Evolutionary conservation across 352 stramenopile species (phyloP).

Genomic region (Globisporangium canariense): DNA sequence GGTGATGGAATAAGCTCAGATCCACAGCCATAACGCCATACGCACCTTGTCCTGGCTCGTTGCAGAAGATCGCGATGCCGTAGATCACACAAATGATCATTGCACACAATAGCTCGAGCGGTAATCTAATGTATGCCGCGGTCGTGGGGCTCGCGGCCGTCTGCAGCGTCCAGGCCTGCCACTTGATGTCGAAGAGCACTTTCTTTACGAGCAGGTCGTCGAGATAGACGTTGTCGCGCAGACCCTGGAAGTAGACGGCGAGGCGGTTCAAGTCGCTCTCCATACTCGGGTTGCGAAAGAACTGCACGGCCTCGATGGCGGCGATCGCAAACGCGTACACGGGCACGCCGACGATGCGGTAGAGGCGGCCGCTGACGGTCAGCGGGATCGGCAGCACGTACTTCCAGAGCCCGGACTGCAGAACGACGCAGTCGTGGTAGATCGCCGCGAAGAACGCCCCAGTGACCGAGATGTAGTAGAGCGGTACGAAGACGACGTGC

Average conservation of each 20-base stretch:
- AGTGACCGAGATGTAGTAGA: constrained; percentile 45
- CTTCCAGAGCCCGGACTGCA: constrained; percentile 43
- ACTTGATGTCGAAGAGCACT: constrained; percentile 30
- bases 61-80: constrained; percentile 59
- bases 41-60: constrained; percentile 67
- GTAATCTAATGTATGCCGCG: constrained; percentile 33
- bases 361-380: constrained; percentile 45
- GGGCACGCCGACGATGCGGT: constrained; percentile 61
- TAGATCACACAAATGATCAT: constrained; percentile 52
- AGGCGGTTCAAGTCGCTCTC: constrained; percentile 39
- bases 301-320: constrained; percentile 42
- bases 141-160: constrained; percentile 21
- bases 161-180: constrained; percentile 27
- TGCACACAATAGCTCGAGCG: constrained; percentile 44
- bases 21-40: too few relatives aligned
- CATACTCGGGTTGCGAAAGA: constrained; percentile 42
- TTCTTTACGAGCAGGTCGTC: constrained; percentile 28
- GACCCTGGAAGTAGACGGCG: constrained; percentile 33
- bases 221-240: constrained; percentile 23
- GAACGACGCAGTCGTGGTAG: constrained; percentile 37
- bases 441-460: constrained; percentile 33
- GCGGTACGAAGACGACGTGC: constrained; percentile 46
- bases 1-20: too few relatives aligned
- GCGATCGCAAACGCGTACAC: constrained; percentile 56
- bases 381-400: constrained; percentile 65